Evolutionary conservation across 495 filamentous ascomycete species (phyloP).

Genomic region (Lentithecium fluviatile): DNA sequence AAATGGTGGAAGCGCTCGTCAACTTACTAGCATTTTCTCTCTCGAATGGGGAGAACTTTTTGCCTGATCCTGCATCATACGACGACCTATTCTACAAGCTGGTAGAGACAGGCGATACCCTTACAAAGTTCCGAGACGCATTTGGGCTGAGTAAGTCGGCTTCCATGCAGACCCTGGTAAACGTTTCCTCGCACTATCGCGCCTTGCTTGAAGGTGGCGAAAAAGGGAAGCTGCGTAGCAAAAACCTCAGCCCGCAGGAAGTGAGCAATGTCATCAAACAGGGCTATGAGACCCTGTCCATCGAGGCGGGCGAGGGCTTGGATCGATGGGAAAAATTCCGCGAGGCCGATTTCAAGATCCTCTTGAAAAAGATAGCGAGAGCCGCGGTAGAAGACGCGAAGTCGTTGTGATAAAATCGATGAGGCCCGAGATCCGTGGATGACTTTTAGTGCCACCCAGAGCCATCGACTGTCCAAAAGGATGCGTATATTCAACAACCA

Average conservation of each 20-base stretch:
- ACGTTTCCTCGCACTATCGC: conserved; percentile 84
- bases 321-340: conserved; percentile 74
- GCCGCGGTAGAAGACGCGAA: conserved; percentile 69
- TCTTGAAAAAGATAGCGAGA: conserved; percentile 79
- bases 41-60: conserved; percentile 84
- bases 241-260: conserved; percentile 73
- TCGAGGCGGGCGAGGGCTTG: conserved; percentile 78
- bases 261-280: conserved; percentile 90
- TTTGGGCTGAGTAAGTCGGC: conserved; percentile 57
- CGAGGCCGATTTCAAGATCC: conserved; percentile 67
- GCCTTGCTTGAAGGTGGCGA: conserved; percentile 69
- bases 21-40: conserved; percentile 84
- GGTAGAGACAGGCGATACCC: conserved; percentile 82
- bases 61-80: conserved; percentile 84
- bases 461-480: no score
- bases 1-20: conserved; percentile 68
- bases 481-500: no score
- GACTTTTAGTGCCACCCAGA: neutral
- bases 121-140: conserved; percentile 77
- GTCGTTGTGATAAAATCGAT: conserved; percentile 33
- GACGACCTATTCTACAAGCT: conserved; percentile 99
- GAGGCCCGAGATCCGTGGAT: neutral
- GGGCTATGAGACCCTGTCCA: conserved; percentile 89
- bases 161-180: conserved; percentile 79
- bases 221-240: conserved; percentile 48